Evolutionary conservation across 441 rosid genomes (phyloP), one percentile per base, ranked within the genome.

Genomic region (Arabidopsis hybrid): DNA sequence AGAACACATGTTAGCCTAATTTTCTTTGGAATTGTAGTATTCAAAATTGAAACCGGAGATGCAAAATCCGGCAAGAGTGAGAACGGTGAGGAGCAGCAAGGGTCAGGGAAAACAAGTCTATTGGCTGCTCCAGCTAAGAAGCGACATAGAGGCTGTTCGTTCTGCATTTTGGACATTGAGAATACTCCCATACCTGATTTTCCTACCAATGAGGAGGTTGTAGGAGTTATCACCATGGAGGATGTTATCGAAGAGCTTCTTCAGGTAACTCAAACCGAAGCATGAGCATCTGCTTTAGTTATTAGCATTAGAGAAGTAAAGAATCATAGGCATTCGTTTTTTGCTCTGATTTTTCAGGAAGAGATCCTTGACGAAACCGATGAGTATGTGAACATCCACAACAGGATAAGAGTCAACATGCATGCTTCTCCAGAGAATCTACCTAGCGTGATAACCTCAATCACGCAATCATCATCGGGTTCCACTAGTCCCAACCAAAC

Each of bases 331-430:
- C 39, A 36, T 36, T 8, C 2, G 12, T 38, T 8, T 8, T 9
- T 8, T 21, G 26, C 9, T 46, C 51, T 46, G 51, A 6, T 46
- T 50, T 67, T 50, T 8, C 42, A 57, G 42, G 62, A 57, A 57
- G 62, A 57, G 62, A 57, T 57, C 12, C 62, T 57, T 35, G 62
- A 57, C 13, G 62, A 57, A 57, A 57, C 62, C 0, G 95, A 89
- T 61, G 92, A 89, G 83, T 87, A 87, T 43, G 87, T 90, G 62
- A 90, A 88, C 77, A 85, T 88, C 61, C 91, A 85, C 80, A 90
- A 90, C 83, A 85, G 86, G 89, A 94, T 91, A 71, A 90, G 82
- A 79, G 78, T 94, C 29, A 90, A 94, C 80, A 94, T 89, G 99
- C 79, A 90, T 71, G 85, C 93, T 8, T 79, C 91, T 49, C 91